Conservation (phyloP, 345 rosid species). For the Erysimum cheiranthoides region DNA sequence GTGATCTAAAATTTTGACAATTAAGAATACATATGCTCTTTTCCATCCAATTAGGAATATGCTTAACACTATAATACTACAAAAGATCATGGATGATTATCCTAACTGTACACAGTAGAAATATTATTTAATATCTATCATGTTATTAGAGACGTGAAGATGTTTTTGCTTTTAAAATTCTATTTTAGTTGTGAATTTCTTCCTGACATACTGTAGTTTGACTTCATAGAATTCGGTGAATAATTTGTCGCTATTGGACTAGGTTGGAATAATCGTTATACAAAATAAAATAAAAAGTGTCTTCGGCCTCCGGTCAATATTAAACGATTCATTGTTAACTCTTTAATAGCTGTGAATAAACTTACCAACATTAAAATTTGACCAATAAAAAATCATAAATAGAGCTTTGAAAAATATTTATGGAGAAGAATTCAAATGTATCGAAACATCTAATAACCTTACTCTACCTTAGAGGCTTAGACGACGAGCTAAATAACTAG, state of each 20-base stretch:
- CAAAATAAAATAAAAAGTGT: no score
- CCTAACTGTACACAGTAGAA: neutral
- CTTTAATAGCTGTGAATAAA: slow-evolving; percentile 1
- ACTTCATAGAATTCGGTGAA: neutral
- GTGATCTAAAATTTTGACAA: slow-evolving; percentile 7
- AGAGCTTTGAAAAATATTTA: neutral
- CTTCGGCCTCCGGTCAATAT: no score
- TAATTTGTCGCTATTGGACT: neutral
- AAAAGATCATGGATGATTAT: neutral
- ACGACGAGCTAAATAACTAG: slow-evolving; percentile 10
- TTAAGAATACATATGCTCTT: slow-evolving; percentile 34
- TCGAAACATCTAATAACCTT: neutral
- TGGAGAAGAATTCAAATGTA: slow-evolving; percentile 13
- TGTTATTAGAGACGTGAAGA: neutral
- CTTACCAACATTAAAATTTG: slow-evolving; percentile 24
- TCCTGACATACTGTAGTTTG: neutral
- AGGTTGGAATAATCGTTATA: neutral
- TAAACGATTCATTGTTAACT: neutral
- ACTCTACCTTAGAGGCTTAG: neutral
- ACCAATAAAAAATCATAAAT: neutral
- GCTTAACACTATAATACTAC: slow-evolving; percentile 4
- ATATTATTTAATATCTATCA: neutral
- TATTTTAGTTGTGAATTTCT: neutral
- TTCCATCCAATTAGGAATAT: slow-evolving; percentile 3
- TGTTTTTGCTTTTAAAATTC: slow-evolving; percentile 9